phyloP scores from a whole-genome alignment of 2,329 filamentous ascomycete genomes.

The Phaeosphaeriaceae sp. region DNA sequence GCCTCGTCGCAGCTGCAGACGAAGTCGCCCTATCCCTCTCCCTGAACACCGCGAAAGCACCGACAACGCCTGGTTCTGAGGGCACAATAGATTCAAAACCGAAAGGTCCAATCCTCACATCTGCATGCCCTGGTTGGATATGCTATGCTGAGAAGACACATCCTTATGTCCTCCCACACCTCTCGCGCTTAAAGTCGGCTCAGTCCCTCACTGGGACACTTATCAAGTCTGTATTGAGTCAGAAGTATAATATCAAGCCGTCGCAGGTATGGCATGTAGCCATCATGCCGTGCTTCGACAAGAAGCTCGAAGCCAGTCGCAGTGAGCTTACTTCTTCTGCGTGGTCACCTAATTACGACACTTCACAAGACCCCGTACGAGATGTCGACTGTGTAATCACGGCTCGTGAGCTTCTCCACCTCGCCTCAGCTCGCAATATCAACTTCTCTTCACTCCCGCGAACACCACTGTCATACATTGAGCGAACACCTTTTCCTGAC shows the following conservation, averaged over 20 bases:
- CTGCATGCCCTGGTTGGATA: conserved; percentile 96
- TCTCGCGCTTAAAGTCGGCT: conserved; percentile 90
- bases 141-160: conserved; percentile 99
- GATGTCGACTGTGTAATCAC: conserved; percentile 99
- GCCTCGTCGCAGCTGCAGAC: conserved; percentile 68
- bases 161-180: conserved; percentile 86
- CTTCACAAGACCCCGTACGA: conserved; percentile 58
- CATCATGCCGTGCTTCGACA: conserved; percentile 98
- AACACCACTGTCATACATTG: conserved; percentile 56
- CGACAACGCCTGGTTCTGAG: conserved; percentile 34
- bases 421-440: conserved; percentile 80
- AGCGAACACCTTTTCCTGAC: conserved; percentile 73
- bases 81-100: conserved; percentile 53
- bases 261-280: conserved; percentile 91
- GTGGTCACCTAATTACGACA: conserved; percentile 60
- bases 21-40: conserved; percentile 52
- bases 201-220: conserved; percentile 91
- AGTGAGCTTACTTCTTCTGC: conserved; percentile 84
- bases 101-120: conserved; percentile 75
- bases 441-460: conserved; percentile 76
- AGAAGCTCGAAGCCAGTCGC: conserved; percentile 94
- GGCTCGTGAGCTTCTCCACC: conserved; percentile 88
- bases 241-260: conserved; percentile 72
- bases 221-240: conserved; percentile 83
- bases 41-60: conserved; percentile 28